A percentile compares a stretch with the other conserved stretches of the same genome.
These are phyloP conservation scores for Linnemannia schmuckeri DNA, from an alignment of 192 early-diverging fungal species.

Conservation along the genomic window DNA sequence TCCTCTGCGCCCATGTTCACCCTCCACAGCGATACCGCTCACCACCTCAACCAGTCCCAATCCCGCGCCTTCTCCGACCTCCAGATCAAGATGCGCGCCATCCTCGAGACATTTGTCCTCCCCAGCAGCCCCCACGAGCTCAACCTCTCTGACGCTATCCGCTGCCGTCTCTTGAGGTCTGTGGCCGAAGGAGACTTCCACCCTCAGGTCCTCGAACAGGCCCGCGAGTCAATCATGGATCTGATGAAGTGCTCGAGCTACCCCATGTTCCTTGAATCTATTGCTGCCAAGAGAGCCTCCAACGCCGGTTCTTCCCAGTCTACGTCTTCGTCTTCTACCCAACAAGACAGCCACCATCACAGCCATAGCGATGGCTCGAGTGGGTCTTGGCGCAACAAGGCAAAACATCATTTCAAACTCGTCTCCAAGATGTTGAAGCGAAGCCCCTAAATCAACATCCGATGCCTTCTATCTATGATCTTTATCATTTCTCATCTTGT, in stretches of 20 bases:
- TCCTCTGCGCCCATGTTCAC: constrained; percentile 37
- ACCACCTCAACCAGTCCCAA: constrained; percentile 41
- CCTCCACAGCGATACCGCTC: constrained; percentile 22
- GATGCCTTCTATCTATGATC: neutral
- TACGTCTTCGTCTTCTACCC: neutral
- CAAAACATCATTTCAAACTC: constrained; percentile 51
- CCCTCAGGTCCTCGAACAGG: constrained; percentile 44
- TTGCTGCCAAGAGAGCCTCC: constrained; percentile 46
- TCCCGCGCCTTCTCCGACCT: constrained; percentile 41
- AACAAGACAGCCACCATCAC: neutral
- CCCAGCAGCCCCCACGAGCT: constrained; percentile 57
- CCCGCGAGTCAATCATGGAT: constrained; percentile 53
- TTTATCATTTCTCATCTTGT: constrained; percentile 4
- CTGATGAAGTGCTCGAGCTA: constrained; percentile 57
- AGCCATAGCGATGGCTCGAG: constrained; percentile 7
- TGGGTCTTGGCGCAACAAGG: constrained; percentile 43
- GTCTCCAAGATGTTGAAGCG: constrained; percentile 56
- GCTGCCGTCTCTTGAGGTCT: constrained; percentile 33
- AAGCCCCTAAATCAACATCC: constrained; percentile 19
- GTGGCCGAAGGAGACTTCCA: constrained; percentile 49
- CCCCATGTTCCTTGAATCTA: constrained; percentile 47
- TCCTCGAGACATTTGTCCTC: constrained; percentile 53
- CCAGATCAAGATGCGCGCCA: constrained; percentile 50
- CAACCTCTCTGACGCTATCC: constrained; percentile 50
- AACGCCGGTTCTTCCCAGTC: constrained; percentile 35